Percentiles rank a stretch among this genome's conserved stretches.
Evolutionary conservation across 495 filamentous ascomycete genomes (phyloP).

Genomic region (Acidiella bohemica): DNA sequence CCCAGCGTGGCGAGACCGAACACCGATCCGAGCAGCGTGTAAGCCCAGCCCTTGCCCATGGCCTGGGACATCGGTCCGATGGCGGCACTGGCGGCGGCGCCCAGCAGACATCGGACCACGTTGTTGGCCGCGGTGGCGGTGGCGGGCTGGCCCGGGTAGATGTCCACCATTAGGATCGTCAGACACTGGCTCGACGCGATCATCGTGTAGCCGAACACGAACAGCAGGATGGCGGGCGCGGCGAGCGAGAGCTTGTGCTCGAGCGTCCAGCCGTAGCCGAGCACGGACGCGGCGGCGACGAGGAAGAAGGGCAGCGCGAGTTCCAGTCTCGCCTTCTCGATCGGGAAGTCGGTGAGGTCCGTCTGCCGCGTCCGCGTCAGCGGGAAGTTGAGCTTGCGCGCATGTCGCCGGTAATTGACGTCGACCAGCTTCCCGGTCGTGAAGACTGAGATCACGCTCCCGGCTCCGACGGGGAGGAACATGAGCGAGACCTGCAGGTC

Average conservation of each 20-base stretch:
- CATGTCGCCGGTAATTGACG: conserved; percentile 20
- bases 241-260: conserved; percentile 27
- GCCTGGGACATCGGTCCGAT: conserved; percentile 31
- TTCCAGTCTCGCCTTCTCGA: conserved; percentile 32
- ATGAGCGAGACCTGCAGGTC: conserved; percentile 34
- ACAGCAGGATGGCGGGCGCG: conserved; percentile 31
- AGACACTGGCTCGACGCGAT: conserved; percentile 27
- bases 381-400: conserved; percentile 21
- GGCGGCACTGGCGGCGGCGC: conserved; percentile 32
- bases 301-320: conserved; percentile 30
- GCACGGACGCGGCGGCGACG: conserved; percentile 26
- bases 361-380: conserved; percentile 33
- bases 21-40: conserved; percentile 29
- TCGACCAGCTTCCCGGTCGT: conserved; percentile 30
- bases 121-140: conserved; percentile 38
- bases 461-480: conserved; percentile 36
- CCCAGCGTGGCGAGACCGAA: conserved; percentile 24
- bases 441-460: conserved; percentile 27
- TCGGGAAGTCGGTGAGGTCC: conserved; percentile 29
- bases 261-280: conserved; percentile 40
- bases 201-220: conserved; percentile 31
- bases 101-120: conserved; percentile 34
- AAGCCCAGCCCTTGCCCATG: conserved; percentile 38
- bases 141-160: conserved; percentile 30
- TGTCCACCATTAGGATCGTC: conserved; percentile 35